These are phyloP conservation scores for Penicillium digitatum DNA, from an alignment of 2,329 filamentous ascomycete species.

Conservation along the genomic window DNA sequence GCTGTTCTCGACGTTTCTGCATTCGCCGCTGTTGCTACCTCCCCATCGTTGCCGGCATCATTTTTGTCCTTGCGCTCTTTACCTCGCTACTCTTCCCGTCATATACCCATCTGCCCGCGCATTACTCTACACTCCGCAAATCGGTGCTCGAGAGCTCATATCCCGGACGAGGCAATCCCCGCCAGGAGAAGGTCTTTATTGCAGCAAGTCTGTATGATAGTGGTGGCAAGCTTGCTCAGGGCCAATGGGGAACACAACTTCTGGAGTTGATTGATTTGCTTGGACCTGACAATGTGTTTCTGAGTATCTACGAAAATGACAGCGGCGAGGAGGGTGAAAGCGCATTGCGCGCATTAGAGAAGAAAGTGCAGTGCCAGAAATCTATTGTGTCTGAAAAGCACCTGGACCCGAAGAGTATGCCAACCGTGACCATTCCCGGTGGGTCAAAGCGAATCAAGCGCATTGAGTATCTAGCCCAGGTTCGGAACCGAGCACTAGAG, in stretches of 20 bases:
- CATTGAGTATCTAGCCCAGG: constrained; percentile 68
- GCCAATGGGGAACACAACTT: constrained; percentile 61
- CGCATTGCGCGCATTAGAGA: constrained; percentile 53
- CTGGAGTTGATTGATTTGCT: constrained; percentile 61
- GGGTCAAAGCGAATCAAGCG: constrained; percentile 64
- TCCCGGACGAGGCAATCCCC: constrained; percentile 48
- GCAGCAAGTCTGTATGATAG: constrained; percentile 67
- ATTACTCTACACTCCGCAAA: constrained; percentile 45
- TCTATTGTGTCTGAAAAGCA: constrained; percentile 59
- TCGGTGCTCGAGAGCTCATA: constrained; percentile 29
- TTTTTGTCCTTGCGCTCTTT: constrained; percentile 38
- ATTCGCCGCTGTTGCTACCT: constrained; percentile 32
- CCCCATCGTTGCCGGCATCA: constrained; percentile 24
- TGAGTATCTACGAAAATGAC: constrained; percentile 72
- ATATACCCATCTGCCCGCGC: constrained; percentile 52
- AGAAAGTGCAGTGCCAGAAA: constrained; percentile 48
- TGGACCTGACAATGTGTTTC: constrained; percentile 63
- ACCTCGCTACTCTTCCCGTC: constrained; percentile 52
- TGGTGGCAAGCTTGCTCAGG: constrained; percentile 56
- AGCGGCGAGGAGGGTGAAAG: constrained; percentile 54
- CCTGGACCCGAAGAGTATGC: constrained; percentile 55
- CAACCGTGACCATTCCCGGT: constrained; percentile 59
- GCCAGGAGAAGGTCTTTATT: constrained; percentile 67
- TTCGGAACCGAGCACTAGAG: constrained; percentile 65
- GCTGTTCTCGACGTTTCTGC: constrained; percentile 28